A percentile compares a stretch with the other conserved stretches of the same genome.
phyloP scores from a whole-genome alignment of 345 rosid species.

The Excoecaria cochinchinensis region DNA sequence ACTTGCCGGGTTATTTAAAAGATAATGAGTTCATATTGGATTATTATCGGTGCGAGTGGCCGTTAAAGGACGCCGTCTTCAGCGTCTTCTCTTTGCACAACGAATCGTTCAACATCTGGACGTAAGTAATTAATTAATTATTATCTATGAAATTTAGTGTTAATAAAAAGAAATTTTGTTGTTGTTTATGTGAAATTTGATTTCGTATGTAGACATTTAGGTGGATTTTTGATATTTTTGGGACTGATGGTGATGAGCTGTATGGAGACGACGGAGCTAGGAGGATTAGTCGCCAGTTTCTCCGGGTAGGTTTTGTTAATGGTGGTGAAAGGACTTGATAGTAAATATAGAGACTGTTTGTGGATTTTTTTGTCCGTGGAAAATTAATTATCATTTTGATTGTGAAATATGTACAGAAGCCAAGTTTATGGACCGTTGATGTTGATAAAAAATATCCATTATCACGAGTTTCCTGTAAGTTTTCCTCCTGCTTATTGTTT shows the following conservation, averaged over 20 bases:
- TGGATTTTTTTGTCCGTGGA: neutral
- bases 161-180: no score
- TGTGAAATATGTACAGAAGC: constrained; percentile 34
- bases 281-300: constrained; percentile 44
- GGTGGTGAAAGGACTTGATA: neutral
- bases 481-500: no score
- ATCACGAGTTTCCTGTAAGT: constrained; percentile 25
- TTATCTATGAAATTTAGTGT: no score
- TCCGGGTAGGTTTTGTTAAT: constrained; percentile 41
- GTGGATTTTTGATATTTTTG: constrained; percentile 69
- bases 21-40: constrained; percentile 91
- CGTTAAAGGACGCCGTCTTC: constrained; percentile 64
- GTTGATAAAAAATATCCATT: constrained; percentile 32
- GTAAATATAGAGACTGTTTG: neutral
- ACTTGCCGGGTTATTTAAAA: constrained; percentile 73
- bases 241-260: constrained; percentile 61
- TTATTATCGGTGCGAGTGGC: constrained; percentile 92
- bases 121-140: constrained; percentile 60
- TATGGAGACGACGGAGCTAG: constrained; percentile 54
- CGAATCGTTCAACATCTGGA: constrained; percentile 94
- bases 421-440: constrained; percentile 51
- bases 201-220: constrained; percentile 54
- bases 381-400: neutral
- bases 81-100: constrained; percentile 88
- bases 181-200: neutral